These are phyloP conservation scores for Fragaria vesca DNA, from an alignment of 306 rosid species.

Conservation along the genomic window DNA sequence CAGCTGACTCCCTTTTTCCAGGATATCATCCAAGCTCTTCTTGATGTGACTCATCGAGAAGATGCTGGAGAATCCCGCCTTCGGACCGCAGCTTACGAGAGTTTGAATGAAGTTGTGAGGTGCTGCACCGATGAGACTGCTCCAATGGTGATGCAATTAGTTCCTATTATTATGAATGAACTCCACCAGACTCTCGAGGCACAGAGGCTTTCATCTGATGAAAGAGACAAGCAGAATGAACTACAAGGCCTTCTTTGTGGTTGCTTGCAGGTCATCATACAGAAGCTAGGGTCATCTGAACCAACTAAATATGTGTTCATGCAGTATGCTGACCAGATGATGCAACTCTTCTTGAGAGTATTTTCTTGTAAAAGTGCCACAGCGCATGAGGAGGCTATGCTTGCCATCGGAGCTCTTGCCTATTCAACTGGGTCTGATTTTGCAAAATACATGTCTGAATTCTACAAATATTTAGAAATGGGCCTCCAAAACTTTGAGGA, in stretches of 20 bases:
- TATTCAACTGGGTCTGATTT: constrained; percentile 77
- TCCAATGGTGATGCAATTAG: constrained; percentile 70
- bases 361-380: constrained; percentile 91
- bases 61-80: constrained; percentile 92
- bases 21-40: constrained; percentile 76
- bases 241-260: constrained; percentile 97
- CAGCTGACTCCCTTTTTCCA: constrained; percentile 77
- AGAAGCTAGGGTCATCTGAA: constrained; percentile 83
- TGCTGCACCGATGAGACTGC: constrained; percentile 89
- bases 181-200: constrained; percentile 80
- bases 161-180: constrained; percentile 75
- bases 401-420: constrained; percentile 95
- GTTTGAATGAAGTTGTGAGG: constrained; percentile 90
- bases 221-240: constrained; percentile 73
- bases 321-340: constrained; percentile 88
- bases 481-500: constrained; percentile 97
- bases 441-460: constrained; percentile 78
- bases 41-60: constrained; percentile 75
- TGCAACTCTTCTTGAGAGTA: constrained; percentile 78
- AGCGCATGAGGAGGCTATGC: constrained; percentile 99
- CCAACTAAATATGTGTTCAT: constrained; percentile 61
- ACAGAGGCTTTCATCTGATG: constrained; percentile 68
- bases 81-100: constrained; percentile 92
- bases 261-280: constrained; percentile 92
- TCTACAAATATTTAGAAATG: constrained; percentile 77